Conservation (phyloP, 179 eudicot species). For the Spinacia oleracea region DNA sequence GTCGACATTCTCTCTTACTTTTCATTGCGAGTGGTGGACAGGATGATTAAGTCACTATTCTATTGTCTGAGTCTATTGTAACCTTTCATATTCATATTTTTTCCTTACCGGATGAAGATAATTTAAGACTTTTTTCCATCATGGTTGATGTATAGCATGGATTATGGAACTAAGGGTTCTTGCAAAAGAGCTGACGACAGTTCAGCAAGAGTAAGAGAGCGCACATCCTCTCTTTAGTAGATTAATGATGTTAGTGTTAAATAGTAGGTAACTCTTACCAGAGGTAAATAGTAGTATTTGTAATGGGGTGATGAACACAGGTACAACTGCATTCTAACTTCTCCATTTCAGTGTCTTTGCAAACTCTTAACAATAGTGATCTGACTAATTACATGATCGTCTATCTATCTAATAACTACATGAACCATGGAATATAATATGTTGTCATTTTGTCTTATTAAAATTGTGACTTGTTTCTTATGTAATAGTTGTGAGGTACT, state of each 20-base stretch:
- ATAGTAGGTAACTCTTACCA: too few relatives aligned
- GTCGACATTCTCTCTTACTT: too few relatives aligned
- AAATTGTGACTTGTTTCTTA: too few relatives aligned
- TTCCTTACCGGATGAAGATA: background rate
- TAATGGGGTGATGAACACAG: conserved; percentile 38
- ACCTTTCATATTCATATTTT: background rate
- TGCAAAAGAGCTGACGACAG: conserved; percentile 77
- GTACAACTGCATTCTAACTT: conserved; percentile 21
- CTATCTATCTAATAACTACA: too few relatives aligned
- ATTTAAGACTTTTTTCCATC: background rate
- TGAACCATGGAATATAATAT: too few relatives aligned
- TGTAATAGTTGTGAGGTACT: too few relatives aligned
- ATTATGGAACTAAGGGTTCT: conserved; percentile 81
- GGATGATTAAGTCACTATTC: background rate
- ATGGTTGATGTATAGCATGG: conserved; percentile 35
- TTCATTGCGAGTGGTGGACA: too few relatives aligned
- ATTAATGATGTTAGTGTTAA: conserved; percentile 3
- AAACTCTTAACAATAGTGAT: too few relatives aligned
- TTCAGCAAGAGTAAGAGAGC: conserved; percentile 65
- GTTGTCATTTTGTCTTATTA: too few relatives aligned
- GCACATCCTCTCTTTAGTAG: conserved; percentile 10
- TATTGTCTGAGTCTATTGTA: background rate
- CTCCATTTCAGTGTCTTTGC: too few relatives aligned
- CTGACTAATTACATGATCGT: too few relatives aligned
- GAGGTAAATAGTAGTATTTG: conserved; percentile 36